Base-by-base conservation (phyloP, 352 stramenopile genomes). In the Phytopythium cucurbitacearum region DNA sequence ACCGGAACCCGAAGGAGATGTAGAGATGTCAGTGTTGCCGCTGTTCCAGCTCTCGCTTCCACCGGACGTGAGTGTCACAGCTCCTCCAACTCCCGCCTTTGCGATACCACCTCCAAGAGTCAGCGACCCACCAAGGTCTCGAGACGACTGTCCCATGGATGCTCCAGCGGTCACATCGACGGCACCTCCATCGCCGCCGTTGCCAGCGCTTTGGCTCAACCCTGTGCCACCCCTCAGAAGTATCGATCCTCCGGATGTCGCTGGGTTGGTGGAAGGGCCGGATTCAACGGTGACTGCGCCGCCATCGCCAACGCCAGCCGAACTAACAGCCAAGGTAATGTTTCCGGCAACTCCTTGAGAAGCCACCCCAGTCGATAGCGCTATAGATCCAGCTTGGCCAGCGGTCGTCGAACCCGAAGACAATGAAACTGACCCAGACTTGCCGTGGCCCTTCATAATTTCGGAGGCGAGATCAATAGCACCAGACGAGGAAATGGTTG, bases 111-210 rank as follows among this genome's bases (percentile, higher is more conserved):
- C 81, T n/a, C 59, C 51, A 56, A 89, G 48, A 10, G 48, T 55
- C n/a, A 89, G 44, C 15, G 61, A 67, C 7, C 81, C 81, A n/a
- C 67, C 81, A 48, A 34, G 37, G 56, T 92, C 80, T 59, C 80
- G 66, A 45, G 66, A 59, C 40, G 81, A 79, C 33, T 64, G 60
- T 49, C 81, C 81, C 21, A 74, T 53, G 0, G 76, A 88, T 11
- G 48, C 66, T n/a, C 81, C 81, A 48, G 74, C 81, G 34, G 47
- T 54, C 33, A 92, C 36, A 28, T 64, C 52, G 40, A 89, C 62
- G 37, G 64, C 52, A 32, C 81, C 81, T 8, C 81, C 81, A 43
- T 92, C 76, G 11, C 81, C 81, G 42, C 81, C 81, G 40, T 92
- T 78, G 21, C 78, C 81, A 56, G 76, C 76, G 54, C 85, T 89